Conservation (phyloP, 192 early-diverging fungal species). For the Coemansia biformis region DNA sequence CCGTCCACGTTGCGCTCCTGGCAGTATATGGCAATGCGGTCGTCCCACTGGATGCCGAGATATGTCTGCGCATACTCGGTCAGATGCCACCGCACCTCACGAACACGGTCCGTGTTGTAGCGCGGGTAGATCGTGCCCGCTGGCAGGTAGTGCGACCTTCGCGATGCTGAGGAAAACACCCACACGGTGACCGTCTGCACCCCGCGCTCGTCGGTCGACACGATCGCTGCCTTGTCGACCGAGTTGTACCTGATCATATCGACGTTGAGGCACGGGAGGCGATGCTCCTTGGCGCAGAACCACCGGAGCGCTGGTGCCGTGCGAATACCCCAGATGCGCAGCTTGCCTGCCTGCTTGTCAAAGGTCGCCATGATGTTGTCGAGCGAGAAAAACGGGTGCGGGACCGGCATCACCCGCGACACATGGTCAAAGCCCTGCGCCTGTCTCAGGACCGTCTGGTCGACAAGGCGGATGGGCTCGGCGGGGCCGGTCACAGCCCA, state of each 20-base stretch:
- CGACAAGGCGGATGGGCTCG: conserved; percentile 16
- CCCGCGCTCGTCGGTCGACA: conserved; percentile 33
- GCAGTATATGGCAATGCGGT: conserved; percentile 42
- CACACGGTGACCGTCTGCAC: conserved; percentile 41
- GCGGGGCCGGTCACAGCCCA: conserved; percentile 24
- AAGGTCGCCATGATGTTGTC: conserved; percentile 51
- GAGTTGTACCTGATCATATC: conserved; percentile 53
- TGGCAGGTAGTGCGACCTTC: conserved; percentile 46
- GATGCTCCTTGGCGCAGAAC: conserved; percentile 49
- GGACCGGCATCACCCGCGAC: conserved; percentile 47
- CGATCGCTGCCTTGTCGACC: conserved; percentile 51
- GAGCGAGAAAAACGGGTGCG: conserved; percentile 43
- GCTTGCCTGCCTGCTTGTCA: conserved; percentile 31
- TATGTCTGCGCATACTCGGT: conserved; percentile 50
- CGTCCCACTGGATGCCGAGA: conserved; percentile 48
- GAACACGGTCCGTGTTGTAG: conserved; percentile 27
- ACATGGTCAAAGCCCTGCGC: conserved; percentile 29
- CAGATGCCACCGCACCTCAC: conserved; percentile 49
- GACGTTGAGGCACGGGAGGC: conserved; percentile 39
- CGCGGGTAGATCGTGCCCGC: conserved; percentile 47
- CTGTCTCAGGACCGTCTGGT: conserved; percentile 8
- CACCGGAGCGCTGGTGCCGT: conserved; percentile 21
- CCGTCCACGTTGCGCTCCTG: conserved; percentile 46
- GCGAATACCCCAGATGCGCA: conserved; percentile 48
- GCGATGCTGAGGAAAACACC: conserved; percentile 51